A percentile compares a stretch with the other conserved stretches of the same genome.
Evolutionary conservation across 257 asterid species (phyloP).

Genomic region (Solanum phureja): DNA sequence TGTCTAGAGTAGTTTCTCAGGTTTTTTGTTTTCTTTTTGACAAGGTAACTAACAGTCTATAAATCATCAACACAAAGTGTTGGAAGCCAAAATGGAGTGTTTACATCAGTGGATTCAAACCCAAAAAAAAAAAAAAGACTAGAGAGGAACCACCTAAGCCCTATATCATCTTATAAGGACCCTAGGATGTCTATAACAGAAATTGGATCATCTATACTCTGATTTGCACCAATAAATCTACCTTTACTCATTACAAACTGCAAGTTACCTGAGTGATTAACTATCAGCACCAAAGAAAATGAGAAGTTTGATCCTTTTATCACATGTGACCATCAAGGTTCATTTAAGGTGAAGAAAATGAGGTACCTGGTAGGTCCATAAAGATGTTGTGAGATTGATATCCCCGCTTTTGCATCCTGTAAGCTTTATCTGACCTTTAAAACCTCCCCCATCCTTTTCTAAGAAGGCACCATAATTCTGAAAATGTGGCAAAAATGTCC

Average conservation of each 20-base stretch:
- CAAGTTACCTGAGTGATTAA: neutral
- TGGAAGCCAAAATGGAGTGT: neutral
- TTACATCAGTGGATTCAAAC: neutral
- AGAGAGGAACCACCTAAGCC: neutral
- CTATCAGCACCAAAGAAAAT: neutral
- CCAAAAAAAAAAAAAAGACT: neutral
- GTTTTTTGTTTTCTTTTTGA: neutral
- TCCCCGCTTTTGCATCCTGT: constrained; percentile 63
- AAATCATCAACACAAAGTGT: neutral
- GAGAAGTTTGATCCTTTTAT: neutral
- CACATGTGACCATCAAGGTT: neutral
- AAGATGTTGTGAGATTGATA: constrained; percentile 46
- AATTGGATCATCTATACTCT: neutral
- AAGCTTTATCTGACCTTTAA: constrained; percentile 70
- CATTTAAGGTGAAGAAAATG: neutral
- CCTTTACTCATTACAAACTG: neutral
- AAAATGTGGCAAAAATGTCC: constrained; percentile 10
- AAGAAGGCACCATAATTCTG: constrained; percentile 94
- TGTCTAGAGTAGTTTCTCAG: neutral
- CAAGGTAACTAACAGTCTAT: neutral
- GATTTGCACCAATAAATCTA: neutral
- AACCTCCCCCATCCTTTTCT: constrained; percentile 94
- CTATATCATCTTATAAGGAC: neutral
- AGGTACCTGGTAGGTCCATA: constrained; percentile 80
- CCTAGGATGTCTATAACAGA: neutral